Evolutionary conservation across 345 rosid species (phyloP).

Genomic region (Pistacia integerrima): DNA sequence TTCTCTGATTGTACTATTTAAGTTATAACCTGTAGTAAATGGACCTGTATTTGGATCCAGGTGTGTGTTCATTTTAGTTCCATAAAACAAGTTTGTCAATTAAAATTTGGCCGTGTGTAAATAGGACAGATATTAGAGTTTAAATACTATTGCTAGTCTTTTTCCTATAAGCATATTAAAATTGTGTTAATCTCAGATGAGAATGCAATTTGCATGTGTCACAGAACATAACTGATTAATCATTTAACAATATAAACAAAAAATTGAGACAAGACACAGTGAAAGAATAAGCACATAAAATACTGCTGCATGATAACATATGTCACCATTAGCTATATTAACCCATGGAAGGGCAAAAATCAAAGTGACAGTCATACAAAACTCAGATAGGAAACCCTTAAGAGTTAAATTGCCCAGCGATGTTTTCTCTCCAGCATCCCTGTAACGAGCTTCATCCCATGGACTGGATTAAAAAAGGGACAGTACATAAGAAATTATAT

Average conservation of each 20-base stretch:
- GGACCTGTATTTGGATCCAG: too few relatives aligned
- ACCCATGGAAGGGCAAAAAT: background rate
- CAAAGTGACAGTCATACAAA: conserved; percentile 32
- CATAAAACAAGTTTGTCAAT: too few relatives aligned
- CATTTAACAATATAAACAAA: background rate
- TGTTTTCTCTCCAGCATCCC: conserved; percentile 71
- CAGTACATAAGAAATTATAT: conserved; percentile 20
- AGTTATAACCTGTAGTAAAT: too few relatives aligned
- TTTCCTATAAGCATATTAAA: background rate
- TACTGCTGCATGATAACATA: background rate
- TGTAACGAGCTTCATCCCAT: conserved; percentile 63
- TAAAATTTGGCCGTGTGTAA: too few relatives aligned
- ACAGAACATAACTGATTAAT: background rate
- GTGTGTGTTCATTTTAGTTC: too few relatives aligned
- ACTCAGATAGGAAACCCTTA: conserved; percentile 70
- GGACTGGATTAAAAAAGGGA: conserved; percentile 57
- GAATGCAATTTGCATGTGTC: background rate
- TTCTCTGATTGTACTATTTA: too few relatives aligned
- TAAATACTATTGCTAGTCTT: background rate
- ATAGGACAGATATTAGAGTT: too few relatives aligned
- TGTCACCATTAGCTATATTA: background rate
- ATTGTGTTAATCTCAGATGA: background rate
- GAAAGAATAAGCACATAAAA: background rate
- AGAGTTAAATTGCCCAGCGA: conserved; percentile 58
- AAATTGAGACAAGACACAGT: background rate